Conservation (phyloP, 306 rosid genomes). For the Trifolium pratense region DNA sequence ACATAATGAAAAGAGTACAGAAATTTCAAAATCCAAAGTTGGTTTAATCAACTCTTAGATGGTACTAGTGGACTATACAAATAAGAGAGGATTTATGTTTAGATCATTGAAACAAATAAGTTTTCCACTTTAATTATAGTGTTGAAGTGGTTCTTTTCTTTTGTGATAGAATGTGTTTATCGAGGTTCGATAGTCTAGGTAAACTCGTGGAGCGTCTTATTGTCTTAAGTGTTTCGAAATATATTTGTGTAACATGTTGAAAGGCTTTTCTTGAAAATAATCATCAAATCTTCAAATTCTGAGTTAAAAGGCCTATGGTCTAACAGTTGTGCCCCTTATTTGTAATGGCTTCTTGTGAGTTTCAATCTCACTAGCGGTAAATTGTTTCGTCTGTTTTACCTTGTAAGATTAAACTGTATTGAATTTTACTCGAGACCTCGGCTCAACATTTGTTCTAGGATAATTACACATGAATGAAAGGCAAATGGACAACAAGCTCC, state of each 20-base stretch:
- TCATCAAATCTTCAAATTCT: background rate
- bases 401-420: no score
- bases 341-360: no score
- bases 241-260: background rate
- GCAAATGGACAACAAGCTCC: no score
- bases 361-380: no score
- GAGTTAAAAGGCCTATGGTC: background rate
- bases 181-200: background rate
- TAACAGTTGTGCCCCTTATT: no score
- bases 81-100: constrained; percentile 8
- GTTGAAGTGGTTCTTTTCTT: constrained; percentile 41
- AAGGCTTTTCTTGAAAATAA: background rate
- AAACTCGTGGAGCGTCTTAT: background rate
- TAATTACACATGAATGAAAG: no score
- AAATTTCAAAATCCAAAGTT: constrained; percentile 7
- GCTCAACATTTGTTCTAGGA: no score
- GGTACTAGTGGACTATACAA: constrained; percentile 3
- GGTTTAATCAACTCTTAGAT: constrained; percentile 29
- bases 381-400: no score
- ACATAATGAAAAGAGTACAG: constrained; percentile 1
- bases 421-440: no score
- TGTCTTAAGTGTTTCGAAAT: background rate
- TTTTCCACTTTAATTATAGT: constrained; percentile 35
- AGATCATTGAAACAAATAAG: constrained; percentile 27
- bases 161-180: constrained; percentile 8